A percentile compares a stretch with the other conserved stretches of the same genome.
Conservation (phyloP, 768 basidiomycete genomes). For the Coprinopsis marcescibilis region DNA sequence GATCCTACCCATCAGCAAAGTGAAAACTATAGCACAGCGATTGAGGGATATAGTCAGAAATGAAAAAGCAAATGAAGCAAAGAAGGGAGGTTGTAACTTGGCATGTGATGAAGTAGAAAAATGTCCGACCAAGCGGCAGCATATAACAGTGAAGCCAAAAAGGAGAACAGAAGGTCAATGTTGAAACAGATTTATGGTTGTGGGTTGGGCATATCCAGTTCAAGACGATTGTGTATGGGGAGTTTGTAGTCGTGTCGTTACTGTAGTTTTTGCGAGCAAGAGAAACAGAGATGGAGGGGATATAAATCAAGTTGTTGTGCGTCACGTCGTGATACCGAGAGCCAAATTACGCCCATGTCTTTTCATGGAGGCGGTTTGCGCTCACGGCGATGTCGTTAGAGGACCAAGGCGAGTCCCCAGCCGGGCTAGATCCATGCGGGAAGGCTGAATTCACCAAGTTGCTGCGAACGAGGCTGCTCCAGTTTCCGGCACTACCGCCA, state of each 20-base stretch:
- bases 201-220: no score
- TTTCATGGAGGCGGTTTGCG: slow-evolving; percentile 11
- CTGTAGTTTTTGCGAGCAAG: no score
- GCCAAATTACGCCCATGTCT: not conserved
- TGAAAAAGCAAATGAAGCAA: not conserved
- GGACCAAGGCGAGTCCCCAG: slow-evolving; percentile 62
- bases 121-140: slow-evolving; percentile 21
- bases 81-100: not conserved
- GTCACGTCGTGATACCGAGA: not conserved
- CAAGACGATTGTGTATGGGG: not conserved
- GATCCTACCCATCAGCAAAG: not conserved
- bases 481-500: slow-evolving; percentile 77
- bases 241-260: not conserved
- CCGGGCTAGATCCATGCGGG: slow-evolving; percentile 48
- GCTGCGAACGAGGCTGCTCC: slow-evolving; percentile 58
- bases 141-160: not conserved
- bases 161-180: not conserved
- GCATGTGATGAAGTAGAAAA: slow-evolving; percentile 25
- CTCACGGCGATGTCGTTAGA: slow-evolving; percentile 47
- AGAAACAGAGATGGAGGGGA: not conserved
- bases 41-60: not conserved
- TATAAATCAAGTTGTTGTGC: no score
- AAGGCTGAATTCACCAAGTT: slow-evolving; percentile 46
- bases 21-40: slow-evolving; percentile 3
- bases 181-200: no score